Evolutionary conservation across 768 basidiomycete genomes (phyloP).

Genomic region (Hygrocybe coccinea): DNA sequence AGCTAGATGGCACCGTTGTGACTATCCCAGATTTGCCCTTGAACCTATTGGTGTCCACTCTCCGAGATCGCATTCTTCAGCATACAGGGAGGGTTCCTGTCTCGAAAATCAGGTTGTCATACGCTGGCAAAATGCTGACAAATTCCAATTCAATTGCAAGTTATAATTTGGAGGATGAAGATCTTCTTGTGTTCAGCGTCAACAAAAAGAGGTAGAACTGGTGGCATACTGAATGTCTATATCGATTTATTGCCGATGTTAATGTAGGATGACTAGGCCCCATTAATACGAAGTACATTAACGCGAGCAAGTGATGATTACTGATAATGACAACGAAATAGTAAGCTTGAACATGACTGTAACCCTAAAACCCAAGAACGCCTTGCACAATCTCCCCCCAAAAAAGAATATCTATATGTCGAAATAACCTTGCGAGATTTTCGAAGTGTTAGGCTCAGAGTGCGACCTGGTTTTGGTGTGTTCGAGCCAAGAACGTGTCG

Average conservation of each 20-base stretch:
- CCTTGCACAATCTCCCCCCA: background rate
- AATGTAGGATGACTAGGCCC: no score
- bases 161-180: constrained; percentile 91
- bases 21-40: constrained; percentile 80
- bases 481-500: background rate
- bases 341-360: no score
- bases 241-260: background rate
- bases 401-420: background rate
- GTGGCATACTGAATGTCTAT: no score
- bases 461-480: constrained; percentile 3
- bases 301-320: no score
- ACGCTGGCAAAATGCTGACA: constrained; percentile 78
- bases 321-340: no score
- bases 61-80: constrained; percentile 83
- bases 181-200: constrained; percentile 70
- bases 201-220: constrained; percentile 74
- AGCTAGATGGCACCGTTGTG: constrained; percentile 75
- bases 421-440: background rate
- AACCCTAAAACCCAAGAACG: background rate
- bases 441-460: constrained; percentile 11
- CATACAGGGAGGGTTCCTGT: constrained; percentile 74
- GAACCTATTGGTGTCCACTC: constrained; percentile 76
- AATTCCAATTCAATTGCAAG: constrained; percentile 80
- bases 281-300: background rate
- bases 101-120: constrained; percentile 77